Evolutionary conservation across 306 rosid species (phyloP), one percentile per base, ranked within the genome.

Genomic region (Prunus davidiana): DNA sequence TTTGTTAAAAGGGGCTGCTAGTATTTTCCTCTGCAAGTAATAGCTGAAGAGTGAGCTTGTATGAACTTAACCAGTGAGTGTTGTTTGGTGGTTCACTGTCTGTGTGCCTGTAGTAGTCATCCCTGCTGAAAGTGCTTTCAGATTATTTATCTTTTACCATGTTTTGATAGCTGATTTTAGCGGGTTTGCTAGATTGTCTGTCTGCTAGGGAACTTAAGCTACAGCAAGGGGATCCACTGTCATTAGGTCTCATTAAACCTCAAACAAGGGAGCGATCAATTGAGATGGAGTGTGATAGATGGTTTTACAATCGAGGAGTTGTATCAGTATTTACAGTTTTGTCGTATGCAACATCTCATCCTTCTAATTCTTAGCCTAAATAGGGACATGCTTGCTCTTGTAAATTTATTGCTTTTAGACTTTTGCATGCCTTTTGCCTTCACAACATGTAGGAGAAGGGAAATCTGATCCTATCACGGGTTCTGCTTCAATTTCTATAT

Each of bases 261-360:
- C 15, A 50, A 60, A 14, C 38, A 14, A 41, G 18, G 32, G 77
- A 25, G 58, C 60, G 77, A 25, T 60, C 58, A 18, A 62, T 25
- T 60, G 57, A 73, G 57, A 45, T 60, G 12, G 16, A 19, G 46
- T 45, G 56, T 45, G 30, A 25, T 45, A n/a, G 54, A 67, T 45
- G 38, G 72, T 67, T 25, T 45, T 67, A 20, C 69, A 64, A 19
- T 32, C 15, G 25, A 64, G 68, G 68, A 64, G 25, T 64, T 62
- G 41, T 62, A 27, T 27, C 6, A 1, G 67, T 12, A 16, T 38
- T 60, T 60, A 11, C 57, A 18, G 3, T 60, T n/a, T 73, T 41
- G 54, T 24, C 15, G 14, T 10, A 22, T 20, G 15, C 55, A 43
- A 16, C 24, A 38, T 5, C 5, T 57, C 54, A 10, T 24, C 45